Base-by-base conservation (phyloP, 495 filamentous ascomycete genomes). In the Aspergillus incahuasiensis region DNA sequence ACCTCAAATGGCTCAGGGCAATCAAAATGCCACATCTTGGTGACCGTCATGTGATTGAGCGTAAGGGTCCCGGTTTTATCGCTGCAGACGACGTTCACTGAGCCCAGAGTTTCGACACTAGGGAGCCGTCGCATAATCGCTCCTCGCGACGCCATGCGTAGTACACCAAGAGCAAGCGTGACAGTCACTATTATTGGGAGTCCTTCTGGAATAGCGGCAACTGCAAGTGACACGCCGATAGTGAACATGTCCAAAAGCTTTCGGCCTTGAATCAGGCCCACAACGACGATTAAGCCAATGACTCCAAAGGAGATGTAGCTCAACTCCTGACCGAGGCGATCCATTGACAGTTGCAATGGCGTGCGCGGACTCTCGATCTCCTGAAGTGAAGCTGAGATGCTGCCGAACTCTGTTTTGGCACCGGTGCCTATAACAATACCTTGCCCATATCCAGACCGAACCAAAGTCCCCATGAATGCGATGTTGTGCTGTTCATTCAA, bases 101-200 rank as follows among this genome's bases (percentile, higher is more conserved):
- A 95, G 18, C 95, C 94, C n/a, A 99, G 74, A 5, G 94, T 97
- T 62, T 99, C 94, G 4, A 99, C 94, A 67, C 91, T 96, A 13
- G 94, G 94, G 63, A 99, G 86, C 66, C 86, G 87, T 56, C 94
- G 85, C 61, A 99, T 94, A 66, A 97, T 97, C 5, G 94, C 94
- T 45, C 92, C 87, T 58, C 91, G 79, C 58, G 86, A 89, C 39
- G 92, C 91, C 94, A 99, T 99, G 22, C 92, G 84, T 59, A 97
- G 81, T 20, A 97, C 95, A 1, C 94, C 95, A 16, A 99, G 73
- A 24, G 94, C 94, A 40, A 99, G 78, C 0, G 95, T 97, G 20
- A 97, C 94, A 0, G 94, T 97, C 21, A 99, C 95, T 65, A 97
- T 97, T 62, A 97, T 97, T 7, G 94, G 95, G 16, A 98, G 79